phyloP scores from a whole-genome alignment of 176 grass and related monocot species.

The Eragrostis nindensis region DNA sequence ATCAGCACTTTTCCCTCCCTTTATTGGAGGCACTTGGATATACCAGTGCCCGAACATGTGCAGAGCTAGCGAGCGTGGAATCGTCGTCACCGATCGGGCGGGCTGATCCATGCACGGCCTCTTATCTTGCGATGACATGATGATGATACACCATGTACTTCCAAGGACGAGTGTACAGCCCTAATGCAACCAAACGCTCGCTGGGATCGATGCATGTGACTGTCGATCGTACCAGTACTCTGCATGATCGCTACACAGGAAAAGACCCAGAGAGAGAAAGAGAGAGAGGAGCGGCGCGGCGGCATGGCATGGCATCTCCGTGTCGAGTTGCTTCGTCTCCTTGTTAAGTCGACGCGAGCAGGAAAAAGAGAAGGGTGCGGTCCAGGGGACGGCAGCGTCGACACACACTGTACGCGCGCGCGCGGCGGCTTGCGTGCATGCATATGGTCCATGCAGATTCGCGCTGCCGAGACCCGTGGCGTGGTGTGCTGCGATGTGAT shows the following conservation, averaged over 20 bases:
- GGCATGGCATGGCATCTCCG: neutral
- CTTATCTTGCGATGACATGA: neutral
- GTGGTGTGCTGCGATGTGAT: too few relatives aligned
- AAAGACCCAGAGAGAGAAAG: slow-evolving; percentile 20
- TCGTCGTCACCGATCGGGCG: neutral
- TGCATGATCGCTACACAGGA: neutral
- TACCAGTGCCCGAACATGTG: neutral
- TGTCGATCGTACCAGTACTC: too few relatives aligned
- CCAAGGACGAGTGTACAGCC: slow-evolving; percentile 24
- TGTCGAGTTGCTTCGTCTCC: slow-evolving; percentile 5
- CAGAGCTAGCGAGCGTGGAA: neutral
- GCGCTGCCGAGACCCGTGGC: too few relatives aligned
- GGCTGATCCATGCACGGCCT: neutral
- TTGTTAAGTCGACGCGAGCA: neutral
- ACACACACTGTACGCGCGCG: too few relatives aligned
- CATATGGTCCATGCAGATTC: neutral
- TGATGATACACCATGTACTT: slow-evolving; percentile 1
- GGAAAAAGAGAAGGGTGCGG: neutral
- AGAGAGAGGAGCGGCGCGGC: too few relatives aligned
- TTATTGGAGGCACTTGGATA: slow-evolving; percentile 1
- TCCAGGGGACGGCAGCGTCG: neutral
- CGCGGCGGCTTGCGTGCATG: neutral
- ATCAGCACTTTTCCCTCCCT: neutral
- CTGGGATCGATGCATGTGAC: slow-evolving; percentile 35
- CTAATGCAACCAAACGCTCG: slow-evolving; percentile 10